phyloP scores from a whole-genome alignment of 2,329 filamentous ascomycete species.

The Phoma sp. region DNA sequence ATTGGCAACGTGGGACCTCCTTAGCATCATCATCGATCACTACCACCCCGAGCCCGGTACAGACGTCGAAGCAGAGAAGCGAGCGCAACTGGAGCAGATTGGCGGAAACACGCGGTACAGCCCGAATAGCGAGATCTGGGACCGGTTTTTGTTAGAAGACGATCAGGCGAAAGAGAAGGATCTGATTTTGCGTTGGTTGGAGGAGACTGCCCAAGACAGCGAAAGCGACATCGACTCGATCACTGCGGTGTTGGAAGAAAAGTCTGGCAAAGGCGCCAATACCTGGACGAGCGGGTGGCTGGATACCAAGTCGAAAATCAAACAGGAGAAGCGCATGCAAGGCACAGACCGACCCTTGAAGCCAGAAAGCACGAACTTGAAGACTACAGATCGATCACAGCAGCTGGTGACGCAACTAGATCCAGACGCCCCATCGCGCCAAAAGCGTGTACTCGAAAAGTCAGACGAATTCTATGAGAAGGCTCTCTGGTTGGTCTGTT shows the following conservation, averaged over 20 bases:
- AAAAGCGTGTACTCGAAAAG: slow-evolving; percentile 76
- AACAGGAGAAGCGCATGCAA: slow-evolving; percentile 83
- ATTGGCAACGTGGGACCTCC: slow-evolving; percentile 87
- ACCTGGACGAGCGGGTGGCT: slow-evolving; percentile 90
- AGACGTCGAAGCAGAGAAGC: slow-evolving; percentile 43
- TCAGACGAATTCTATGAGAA: slow-evolving; percentile 89
- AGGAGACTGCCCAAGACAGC: slow-evolving; percentile 73
- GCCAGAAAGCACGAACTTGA: slow-evolving; percentile 56
- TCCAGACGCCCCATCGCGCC: slow-evolving; percentile 85
- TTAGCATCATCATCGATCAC: slow-evolving; percentile 76
- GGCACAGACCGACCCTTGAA: slow-evolving; percentile 36
- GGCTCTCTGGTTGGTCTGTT: slow-evolving; percentile 92
- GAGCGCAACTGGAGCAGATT: slow-evolving; percentile 39
- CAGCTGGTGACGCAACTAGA: slow-evolving; percentile 85
- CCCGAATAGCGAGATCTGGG: slow-evolving; percentile 69
- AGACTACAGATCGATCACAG: slow-evolving; percentile 59
- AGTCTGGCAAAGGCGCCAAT: slow-evolving; percentile 68
- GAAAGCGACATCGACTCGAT: slow-evolving; percentile 77
- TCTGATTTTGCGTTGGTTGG: slow-evolving; percentile 84
- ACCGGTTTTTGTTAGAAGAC: slow-evolving; percentile 77
- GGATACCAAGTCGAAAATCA: slow-evolving; percentile 88
- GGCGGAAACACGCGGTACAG: slow-evolving; percentile 59
- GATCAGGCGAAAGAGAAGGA: slow-evolving; percentile 78
- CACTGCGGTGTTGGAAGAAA: slow-evolving; percentile 73
- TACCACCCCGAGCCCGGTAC: slow-evolving; percentile 58